Percentiles rank a stretch among this genome's conserved stretches.
These are phyloP conservation scores for Striga hermonthica DNA, from an alignment of 305 asterid species.

Conservation along the genomic window DNA sequence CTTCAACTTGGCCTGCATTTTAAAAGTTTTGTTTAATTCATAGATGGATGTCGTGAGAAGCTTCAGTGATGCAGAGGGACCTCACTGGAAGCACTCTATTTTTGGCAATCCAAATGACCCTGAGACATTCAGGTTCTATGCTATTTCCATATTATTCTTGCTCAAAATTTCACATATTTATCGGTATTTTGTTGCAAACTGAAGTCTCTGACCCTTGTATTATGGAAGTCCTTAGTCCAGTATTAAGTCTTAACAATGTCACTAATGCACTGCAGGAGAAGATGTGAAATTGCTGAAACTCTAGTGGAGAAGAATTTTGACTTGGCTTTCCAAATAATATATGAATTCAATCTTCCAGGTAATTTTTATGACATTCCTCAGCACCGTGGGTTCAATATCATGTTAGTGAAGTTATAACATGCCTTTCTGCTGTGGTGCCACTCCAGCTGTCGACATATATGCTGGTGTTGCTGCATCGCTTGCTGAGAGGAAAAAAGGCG, in stretches of 20 bases:
- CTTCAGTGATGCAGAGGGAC: constrained; percentile 83
- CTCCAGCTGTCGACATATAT: constrained; percentile 91
- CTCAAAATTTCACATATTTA: constrained; percentile 26
- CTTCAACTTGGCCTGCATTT: constrained; percentile 28
- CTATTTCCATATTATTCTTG: constrained; percentile 20
- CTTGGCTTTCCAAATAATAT: constrained; percentile 87
- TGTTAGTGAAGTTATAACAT: constrained; percentile 26
- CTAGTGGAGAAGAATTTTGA: constrained; percentile 90
- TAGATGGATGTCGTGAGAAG: constrained; percentile 90
- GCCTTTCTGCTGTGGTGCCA: constrained; percentile 27
- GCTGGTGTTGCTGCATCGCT: constrained; percentile 98
- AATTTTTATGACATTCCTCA: constrained; percentile 26
- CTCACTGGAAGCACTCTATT: constrained; percentile 92
- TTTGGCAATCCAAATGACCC: constrained; percentile 95
- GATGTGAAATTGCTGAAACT: constrained; percentile 94
- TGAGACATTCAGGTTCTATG: constrained; percentile 79
- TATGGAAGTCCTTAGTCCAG: constrained; percentile 20
- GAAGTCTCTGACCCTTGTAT: constrained; percentile 3
- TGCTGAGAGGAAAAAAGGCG: constrained; percentile 96
- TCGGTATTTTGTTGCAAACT: constrained; percentile 2
- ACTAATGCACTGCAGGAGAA: constrained; percentile 59
- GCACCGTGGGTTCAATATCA: constrained; percentile 11
- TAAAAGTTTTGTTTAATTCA: constrained; percentile 28
- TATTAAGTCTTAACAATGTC: constrained; percentile 23
- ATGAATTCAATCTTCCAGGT: constrained; percentile 92